Evolutionary conservation across 768 basidiomycete species (phyloP).

Genomic region (Naganishia friedmannii): DNA sequence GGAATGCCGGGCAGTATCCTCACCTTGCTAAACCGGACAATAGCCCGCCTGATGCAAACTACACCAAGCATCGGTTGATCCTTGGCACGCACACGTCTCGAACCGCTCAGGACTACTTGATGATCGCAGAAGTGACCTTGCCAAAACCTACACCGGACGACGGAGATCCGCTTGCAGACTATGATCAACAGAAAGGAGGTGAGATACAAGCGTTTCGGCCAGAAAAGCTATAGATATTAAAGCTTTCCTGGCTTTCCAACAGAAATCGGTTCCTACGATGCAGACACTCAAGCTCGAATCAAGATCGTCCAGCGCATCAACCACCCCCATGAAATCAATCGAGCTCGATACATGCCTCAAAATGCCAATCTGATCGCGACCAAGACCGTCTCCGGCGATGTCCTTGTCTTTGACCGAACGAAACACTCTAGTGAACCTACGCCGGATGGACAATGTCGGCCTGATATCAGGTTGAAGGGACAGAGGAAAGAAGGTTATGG

Average conservation of each 20-base stretch:
- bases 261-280: slow-evolving; percentile 88
- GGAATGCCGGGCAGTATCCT: background rate
- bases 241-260: slow-evolving; percentile 7
- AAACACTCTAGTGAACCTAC: slow-evolving; percentile 94
- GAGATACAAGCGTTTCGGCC: slow-evolving; percentile 24
- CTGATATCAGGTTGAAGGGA: slow-evolving; percentile 84
- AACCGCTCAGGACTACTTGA: slow-evolving; percentile 87
- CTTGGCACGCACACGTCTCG: slow-evolving; percentile 97
- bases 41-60: slow-evolving; percentile 87
- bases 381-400: slow-evolving; percentile 84
- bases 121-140: slow-evolving; percentile 90
- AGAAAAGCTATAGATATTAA: background rate
- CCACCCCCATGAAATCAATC: slow-evolving; percentile 91
- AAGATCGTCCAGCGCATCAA: slow-evolving; percentile 91
- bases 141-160: slow-evolving; percentile 64
- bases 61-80: slow-evolving; percentile 87
- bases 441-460: slow-evolving; percentile 75
- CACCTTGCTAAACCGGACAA: background rate
- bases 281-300: slow-evolving; percentile 79
- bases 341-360: slow-evolving; percentile 98
- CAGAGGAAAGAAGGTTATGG: slow-evolving; percentile 94
- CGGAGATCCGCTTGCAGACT: slow-evolving; percentile 76
- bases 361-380: slow-evolving; percentile 96
- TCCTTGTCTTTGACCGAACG: slow-evolving; percentile 92
- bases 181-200: slow-evolving; percentile 84